Percentiles rank a stretch among this genome's conserved stretches.
Evolutionary conservation across 2,329 filamentous ascomycete species (phyloP).

Genomic region (Alternaria ventricosa): DNA sequence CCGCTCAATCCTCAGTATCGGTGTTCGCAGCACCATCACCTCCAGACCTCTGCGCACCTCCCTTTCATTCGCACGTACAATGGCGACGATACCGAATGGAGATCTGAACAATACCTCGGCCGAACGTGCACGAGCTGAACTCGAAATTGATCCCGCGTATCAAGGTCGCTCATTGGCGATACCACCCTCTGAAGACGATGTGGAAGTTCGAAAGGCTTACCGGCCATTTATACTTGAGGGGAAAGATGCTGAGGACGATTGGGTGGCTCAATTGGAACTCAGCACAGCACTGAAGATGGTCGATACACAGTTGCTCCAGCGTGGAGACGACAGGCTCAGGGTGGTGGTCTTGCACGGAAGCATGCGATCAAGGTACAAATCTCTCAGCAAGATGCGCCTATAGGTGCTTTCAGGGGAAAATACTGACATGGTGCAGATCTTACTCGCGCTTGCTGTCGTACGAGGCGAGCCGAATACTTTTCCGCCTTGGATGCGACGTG

Average conservation of each 20-base stretch:
- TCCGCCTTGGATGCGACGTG: constrained; percentile 70
- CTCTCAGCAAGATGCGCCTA: not conserved
- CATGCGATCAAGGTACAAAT: constrained; percentile 52
- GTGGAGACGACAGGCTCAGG: constrained; percentile 54
- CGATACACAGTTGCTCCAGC: constrained; percentile 52
- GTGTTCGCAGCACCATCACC: not conserved
- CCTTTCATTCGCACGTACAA: not conserved
- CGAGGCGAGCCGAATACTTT: constrained; percentile 66
- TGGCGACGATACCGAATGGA: constrained; percentile 18
- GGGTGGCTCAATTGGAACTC: constrained; percentile 64
- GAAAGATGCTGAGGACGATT: constrained; percentile 54
- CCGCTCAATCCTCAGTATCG: not conserved
- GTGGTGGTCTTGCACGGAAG: constrained; percentile 69
- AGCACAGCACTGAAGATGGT: constrained; percentile 60
- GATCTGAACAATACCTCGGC: constrained; percentile 36
- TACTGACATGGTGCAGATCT: constrained; percentile 51
- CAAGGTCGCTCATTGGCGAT: constrained; percentile 52
- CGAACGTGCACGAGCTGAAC: constrained; percentile 17
- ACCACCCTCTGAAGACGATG: constrained; percentile 55
- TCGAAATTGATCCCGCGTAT: constrained; percentile 22
- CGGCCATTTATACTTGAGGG: constrained; percentile 63
- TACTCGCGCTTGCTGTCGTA: constrained; percentile 67
- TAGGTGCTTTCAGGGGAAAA: not conserved
- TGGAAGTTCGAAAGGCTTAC: constrained; percentile 56
- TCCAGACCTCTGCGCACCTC: not conserved